These are phyloP conservation scores for Iris macrosiphon DNA, from an alignment of 106 monocot species.

Conservation along the genomic window DNA sequence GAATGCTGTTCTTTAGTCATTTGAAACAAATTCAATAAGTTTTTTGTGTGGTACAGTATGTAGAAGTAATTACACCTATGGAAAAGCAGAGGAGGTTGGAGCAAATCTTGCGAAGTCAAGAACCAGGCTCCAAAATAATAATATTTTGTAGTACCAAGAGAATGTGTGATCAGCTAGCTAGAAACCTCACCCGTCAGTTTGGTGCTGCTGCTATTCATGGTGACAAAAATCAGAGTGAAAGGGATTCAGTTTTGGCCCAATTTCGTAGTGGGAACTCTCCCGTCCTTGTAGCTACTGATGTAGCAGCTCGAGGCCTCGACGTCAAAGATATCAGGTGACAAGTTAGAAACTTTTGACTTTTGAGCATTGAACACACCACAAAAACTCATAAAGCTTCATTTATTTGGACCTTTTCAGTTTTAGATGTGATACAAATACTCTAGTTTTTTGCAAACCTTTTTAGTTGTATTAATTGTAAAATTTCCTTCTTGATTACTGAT, in stretches of 20 bases:
- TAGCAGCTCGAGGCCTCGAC: constrained; percentile 77
- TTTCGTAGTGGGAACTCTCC: constrained; percentile 73
- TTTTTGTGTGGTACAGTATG: constrained; percentile 35
- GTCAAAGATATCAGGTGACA: constrained; percentile 93
- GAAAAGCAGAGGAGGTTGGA: constrained; percentile 79
- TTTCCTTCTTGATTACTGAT: too few relatives aligned
- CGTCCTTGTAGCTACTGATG: constrained; percentile 71
- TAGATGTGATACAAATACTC: too few relatives aligned
- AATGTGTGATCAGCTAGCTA: constrained; percentile 90
- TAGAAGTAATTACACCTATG: constrained; percentile 52
- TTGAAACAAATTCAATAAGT: too few relatives aligned
- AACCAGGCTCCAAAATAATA: constrained; percentile 73
- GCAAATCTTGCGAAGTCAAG: constrained; percentile 77
- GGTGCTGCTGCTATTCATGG: constrained; percentile 75
- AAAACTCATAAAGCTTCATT: too few relatives aligned
- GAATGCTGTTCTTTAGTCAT: not conserved
- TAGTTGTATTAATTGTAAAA: too few relatives aligned
- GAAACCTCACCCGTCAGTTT: constrained; percentile 54
- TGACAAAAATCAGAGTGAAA: constrained; percentile 71
- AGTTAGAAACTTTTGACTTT: too few relatives aligned
- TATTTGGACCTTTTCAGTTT: too few relatives aligned
- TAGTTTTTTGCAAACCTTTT: too few relatives aligned
- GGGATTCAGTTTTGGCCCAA: constrained; percentile 62
- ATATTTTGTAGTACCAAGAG: constrained; percentile 87
- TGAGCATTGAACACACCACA: too few relatives aligned